Percentiles rank a stretch among this genome's conserved stretches.
Conservation (phyloP, 2,329 filamentous ascomycete genomes). For the Dryadomyces quercivorus region DNA sequence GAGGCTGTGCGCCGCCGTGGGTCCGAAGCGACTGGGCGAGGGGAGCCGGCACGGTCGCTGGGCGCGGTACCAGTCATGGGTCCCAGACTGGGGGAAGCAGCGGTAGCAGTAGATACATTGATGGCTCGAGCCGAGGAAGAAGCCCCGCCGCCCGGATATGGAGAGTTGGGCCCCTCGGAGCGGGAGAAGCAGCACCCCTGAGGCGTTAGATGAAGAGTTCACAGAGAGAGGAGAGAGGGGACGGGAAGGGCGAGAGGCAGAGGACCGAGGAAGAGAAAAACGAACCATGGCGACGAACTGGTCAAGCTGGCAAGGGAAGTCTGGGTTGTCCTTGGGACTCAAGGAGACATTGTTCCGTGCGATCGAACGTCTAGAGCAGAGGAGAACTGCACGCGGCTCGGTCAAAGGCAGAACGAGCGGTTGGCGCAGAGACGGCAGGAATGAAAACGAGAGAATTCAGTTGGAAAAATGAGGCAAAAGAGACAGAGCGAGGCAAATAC, state of each 20-base stretch:
- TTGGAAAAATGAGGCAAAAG: neutral
- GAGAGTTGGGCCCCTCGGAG: slow-evolving; percentile 38
- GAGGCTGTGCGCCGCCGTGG: neutral
- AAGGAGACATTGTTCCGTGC: neutral
- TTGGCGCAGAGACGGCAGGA: neutral
- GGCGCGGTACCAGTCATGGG: neutral
- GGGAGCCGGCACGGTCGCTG: neutral
- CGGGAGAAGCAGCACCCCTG: slow-evolving; percentile 49
- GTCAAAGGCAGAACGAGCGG: too few relatives aligned
- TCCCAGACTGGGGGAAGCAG: slow-evolving; percentile 11
- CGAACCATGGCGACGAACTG: neutral
- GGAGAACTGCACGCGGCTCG: too few relatives aligned
- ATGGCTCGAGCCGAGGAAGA: slow-evolving; percentile 41
- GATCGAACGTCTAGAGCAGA: too few relatives aligned
- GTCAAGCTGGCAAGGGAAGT: neutral
- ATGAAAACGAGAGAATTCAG: neutral
- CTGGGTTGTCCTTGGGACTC: neutral
- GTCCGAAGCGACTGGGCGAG: neutral
- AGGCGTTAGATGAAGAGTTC: neutral
- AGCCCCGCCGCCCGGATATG: slow-evolving; percentile 35
- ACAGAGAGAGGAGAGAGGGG: neutral
- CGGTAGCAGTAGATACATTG: slow-evolving; percentile 27
- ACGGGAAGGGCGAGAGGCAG: neutral
- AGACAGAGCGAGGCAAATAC: neutral
- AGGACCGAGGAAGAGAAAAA: neutral